Evolutionary conservation across 768 basidiomycete species (phyloP), one percentile per base, ranked within the genome.

Genomic region (Filobasidium floriforme): DNA sequence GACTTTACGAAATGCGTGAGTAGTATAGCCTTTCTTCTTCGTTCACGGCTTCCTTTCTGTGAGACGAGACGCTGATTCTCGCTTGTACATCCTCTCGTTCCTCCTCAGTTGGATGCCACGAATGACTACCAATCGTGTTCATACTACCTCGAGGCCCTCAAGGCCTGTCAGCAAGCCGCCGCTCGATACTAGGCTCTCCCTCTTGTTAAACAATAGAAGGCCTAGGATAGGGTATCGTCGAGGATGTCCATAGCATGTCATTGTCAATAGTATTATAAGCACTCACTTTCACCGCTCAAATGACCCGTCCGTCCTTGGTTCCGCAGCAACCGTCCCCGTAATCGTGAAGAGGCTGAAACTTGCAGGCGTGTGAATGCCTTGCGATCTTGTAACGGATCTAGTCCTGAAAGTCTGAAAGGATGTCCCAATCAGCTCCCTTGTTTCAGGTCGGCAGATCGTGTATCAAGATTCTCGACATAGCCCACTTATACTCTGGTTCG

Each of bases 101-200:
- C 26, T 26, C n/a, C 22, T 32, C 54, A 57, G 54, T 69, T 78
- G 60, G 77, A 76, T 57, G 75, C 77, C 37, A 78, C 77, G 54
- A 72, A 72, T 62, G 77, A 78, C 66, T 73, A 77, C 68, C 63
- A 65, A 29, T 71, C 72, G 32, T 78, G 77, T 63, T 67, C 64
- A n/a, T 78, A 78, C 71, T 78, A 78, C 71, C 76, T 78, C 54
- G 62, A 63, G 65, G 65, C 66, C 46, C 67, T 73, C 65, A 75
- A 78, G 73, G 77, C 77, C 54, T 78, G 77, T 66, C 77, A 78
- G 69, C 75, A 76, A 49, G 77, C 77, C 62, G 77, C 77, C 61
- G 73, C 73, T 69, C 74, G 70, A 61, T 78, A 78, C 72, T 78
- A 76, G 69, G 57, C 60, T 51, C 24, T 24, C 12, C 46, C 9